Evolutionary conservation across 352 stramenopile genomes (phyloP).

Genomic region (Pythium angustatum): DNA sequence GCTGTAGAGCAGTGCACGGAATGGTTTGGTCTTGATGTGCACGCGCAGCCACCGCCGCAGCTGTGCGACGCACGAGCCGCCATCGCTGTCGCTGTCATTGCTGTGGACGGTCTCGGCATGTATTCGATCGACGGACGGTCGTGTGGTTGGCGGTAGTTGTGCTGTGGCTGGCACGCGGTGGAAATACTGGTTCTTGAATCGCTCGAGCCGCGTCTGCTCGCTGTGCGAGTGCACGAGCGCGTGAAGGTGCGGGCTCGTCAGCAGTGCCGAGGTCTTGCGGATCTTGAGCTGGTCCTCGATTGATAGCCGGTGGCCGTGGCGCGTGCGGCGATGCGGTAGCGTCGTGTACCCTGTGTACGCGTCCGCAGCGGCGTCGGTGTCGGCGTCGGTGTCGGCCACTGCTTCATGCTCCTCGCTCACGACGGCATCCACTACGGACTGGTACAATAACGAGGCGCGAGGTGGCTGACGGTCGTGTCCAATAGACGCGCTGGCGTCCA

Average conservation of each 20-base stretch:
- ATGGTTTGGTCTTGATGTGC: constrained; percentile 47
- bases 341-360: not conserved
- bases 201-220: constrained; percentile 43
- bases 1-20: constrained; percentile 45
- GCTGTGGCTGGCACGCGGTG: constrained; percentile 3
- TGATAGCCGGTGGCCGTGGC: constrained; percentile 30
- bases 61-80: not conserved
- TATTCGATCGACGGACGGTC: not conserved
- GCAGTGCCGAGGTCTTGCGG: constrained; percentile 51
- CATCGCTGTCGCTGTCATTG: no score
- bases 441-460: constrained; percentile 16
- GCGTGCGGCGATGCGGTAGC: not conserved
- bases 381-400: constrained; percentile 7
- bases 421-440: constrained; percentile 19
- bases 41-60: constrained; percentile 30
- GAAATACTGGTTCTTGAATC: constrained; percentile 46
- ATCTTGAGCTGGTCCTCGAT: constrained; percentile 44
- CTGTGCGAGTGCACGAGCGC: constrained; percentile 44
- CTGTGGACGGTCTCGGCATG: not conserved
- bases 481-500: constrained; percentile 4
- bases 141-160: not conserved
- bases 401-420: constrained; percentile 11
- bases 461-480: not conserved
- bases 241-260: constrained; percentile 41
- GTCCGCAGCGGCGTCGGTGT: no score